phyloP scores from a whole-genome alignment of 352 stramenopile species.

The Thraustotheca clavata region DNA sequence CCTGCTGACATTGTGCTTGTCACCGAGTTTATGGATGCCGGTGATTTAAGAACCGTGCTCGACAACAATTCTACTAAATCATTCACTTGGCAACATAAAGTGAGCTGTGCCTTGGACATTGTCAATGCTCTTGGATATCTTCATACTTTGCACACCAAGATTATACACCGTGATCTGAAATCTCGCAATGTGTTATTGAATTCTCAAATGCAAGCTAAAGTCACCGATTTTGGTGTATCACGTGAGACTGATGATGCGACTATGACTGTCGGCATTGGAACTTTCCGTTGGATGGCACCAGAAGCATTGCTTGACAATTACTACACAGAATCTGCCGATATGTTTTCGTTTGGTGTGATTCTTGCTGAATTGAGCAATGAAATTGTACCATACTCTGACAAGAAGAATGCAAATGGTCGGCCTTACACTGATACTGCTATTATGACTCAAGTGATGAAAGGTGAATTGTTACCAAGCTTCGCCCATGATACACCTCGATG shows the following conservation, averaged over 20 bases:
- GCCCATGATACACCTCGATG: neutral
- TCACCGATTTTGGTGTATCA: slow-evolving; percentile 65
- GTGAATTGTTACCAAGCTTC: slow-evolving; percentile 7
- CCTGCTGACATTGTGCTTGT: slow-evolving; percentile 48
- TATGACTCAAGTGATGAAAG: slow-evolving; percentile 16
- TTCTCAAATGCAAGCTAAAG: slow-evolving; percentile 41
- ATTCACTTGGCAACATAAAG: slow-evolving; percentile 59
- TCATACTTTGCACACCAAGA: slow-evolving; percentile 53
- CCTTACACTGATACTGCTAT: slow-evolving; percentile 15
- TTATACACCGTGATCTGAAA: slow-evolving; percentile 62
- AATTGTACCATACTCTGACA: slow-evolving; percentile 16
- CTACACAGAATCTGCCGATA: slow-evolving; percentile 46
- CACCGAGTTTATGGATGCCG: slow-evolving; percentile 63
- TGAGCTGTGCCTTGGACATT: slow-evolving; percentile 58
- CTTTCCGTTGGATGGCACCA: slow-evolving; percentile 44
- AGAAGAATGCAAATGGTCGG: slow-evolving; percentile 1
- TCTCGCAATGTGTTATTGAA: slow-evolving; percentile 63
- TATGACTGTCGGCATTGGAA: slow-evolving; percentile 55
- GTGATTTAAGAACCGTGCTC: slow-evolving; percentile 44
- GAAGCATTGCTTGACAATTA: slow-evolving; percentile 51
- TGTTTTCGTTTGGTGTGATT: slow-evolving; percentile 63
- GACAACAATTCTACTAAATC: slow-evolving; percentile 30
- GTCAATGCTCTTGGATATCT: slow-evolving; percentile 60
- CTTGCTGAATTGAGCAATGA: slow-evolving; percentile 59
- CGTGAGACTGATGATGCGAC: slow-evolving; percentile 47